Evolutionary conservation across 305 asterid species (phyloP).

Genomic region (Stenogyne calaminthoides): DNA sequence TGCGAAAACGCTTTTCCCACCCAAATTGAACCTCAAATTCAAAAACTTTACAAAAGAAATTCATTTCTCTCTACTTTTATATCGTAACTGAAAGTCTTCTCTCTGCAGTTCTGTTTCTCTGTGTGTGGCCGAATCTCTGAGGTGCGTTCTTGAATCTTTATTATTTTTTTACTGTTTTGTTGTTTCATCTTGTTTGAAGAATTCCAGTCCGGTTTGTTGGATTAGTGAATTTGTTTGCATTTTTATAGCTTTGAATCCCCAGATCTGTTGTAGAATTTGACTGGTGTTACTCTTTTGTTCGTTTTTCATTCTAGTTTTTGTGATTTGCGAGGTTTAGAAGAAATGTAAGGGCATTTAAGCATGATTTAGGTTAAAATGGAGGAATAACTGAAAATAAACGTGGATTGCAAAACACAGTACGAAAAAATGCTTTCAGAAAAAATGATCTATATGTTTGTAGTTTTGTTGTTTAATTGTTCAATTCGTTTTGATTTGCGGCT

Average conservation of each 20-base stretch:
- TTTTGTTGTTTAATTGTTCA: background rate
- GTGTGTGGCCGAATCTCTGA: background rate
- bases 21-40: conserved; percentile 29
- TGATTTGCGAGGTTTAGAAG: background rate
- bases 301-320: no score
- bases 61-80: background rate
- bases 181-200: background rate
- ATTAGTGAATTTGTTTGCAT: background rate
- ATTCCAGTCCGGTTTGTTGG: background rate
- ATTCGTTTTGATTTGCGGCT: background rate
- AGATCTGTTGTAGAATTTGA: conserved; percentile 19
- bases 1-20: conserved; percentile 23
- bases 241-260: conserved; percentile 1
- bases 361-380: background rate
- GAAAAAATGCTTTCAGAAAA: background rate
- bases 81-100: background rate
- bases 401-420: no score
- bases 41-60: background rate
- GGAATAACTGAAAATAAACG: background rate
- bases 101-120: background rate
- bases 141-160: background rate
- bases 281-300: background rate
- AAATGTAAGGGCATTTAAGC: background rate
- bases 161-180: background rate
- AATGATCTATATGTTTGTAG: background rate